Base-by-base conservation (phyloP, 2,329 filamentous ascomycete genomes). In the Polytolypa hystricis region DNA sequence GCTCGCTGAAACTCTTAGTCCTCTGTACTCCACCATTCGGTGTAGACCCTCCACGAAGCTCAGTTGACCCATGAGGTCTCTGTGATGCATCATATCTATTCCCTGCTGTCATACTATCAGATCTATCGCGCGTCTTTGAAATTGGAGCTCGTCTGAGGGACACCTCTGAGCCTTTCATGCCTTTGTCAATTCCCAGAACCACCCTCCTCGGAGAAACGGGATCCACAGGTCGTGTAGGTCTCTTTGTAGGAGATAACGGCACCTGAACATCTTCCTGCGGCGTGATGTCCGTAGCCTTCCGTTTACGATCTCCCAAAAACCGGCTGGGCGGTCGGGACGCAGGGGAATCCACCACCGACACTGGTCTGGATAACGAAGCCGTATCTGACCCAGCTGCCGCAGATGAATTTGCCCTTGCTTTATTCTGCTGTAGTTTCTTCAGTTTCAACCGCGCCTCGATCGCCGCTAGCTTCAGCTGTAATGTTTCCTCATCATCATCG, bases 391-490 rank as follows among this genome's bases (percentile, higher is more conserved):
- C 47, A 10, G 50, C 43, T 11, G 51, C 44, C 0, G 46, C 45
- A 8, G 39, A 15, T 3, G 18, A 27, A 18, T 55, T 50, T 33
- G 67, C 62, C 52, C 69, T 74, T 16, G 52, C 53, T 42, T 56
- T 73, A 60, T 53, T 65, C 44, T 79, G 79, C 56, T 91, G 83
- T 10, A 96, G 64, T 52, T 81, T 86, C 60, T 95, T 96, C 45
- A 96, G 61, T 58, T 81, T 91, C 35, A 96, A 63, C 42, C 81
- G 79, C 5, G 87, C 85, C 58, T 96, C 80, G 40, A 98, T 93
- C 38, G 84, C 85, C 45, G 87, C 79, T 4, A 96, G 66, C 55
- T 93, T 79, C 43, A 98, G 65, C 53, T 93, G 77, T 21, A 96
- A 63, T 1, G 78, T 93, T 65, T 96, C 87, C 57, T 95, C 89